phyloP scores from a whole-genome alignment of 164 flowering plant genomes.

The Kingdonia uniflora region DNA sequence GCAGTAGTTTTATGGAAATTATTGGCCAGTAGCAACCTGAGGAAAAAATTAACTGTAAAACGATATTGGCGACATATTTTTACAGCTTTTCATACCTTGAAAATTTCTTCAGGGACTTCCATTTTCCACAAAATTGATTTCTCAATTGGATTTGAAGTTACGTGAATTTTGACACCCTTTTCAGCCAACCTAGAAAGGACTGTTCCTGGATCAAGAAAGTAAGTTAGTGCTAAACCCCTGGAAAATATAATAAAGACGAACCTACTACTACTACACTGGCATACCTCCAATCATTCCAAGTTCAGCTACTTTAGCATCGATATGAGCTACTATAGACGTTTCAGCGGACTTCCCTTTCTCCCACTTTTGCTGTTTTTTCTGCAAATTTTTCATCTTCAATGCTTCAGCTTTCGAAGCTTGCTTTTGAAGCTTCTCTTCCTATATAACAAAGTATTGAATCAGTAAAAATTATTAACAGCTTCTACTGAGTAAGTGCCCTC shows the following conservation, averaged over 20 bases:
- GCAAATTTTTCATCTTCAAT: conserved; percentile 46
- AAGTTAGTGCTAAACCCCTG: conserved; percentile 1
- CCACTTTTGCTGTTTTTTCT: conserved; percentile 79
- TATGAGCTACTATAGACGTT: conserved; percentile 70
- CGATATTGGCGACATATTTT: too few relatives aligned
- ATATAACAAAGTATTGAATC: conserved; percentile 8
- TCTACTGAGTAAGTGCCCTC: too few relatives aligned
- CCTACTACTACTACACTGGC: too few relatives aligned
- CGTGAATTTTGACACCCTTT: conserved; percentile 53
- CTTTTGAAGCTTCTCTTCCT: conserved; percentile 75
- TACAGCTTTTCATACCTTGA: conserved; percentile 38
- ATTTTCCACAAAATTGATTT: conserved; percentile 76
- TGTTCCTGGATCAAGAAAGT: conserved; percentile 38
- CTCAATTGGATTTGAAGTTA: conserved; percentile 73
- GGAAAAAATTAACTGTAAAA: too few relatives aligned
- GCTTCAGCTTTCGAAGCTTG: conserved; percentile 79
- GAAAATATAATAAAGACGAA: too few relatives aligned
- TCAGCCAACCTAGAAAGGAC: conserved; percentile 75
- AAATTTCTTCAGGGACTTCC: conserved; percentile 60
- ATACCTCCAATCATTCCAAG: conserved; percentile 70
- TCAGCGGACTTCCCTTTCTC: conserved; percentile 77
- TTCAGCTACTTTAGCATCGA: conserved; percentile 74
- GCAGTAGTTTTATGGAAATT: too few relatives aligned
- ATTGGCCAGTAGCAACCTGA: too few relatives aligned
- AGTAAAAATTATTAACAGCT: not conserved